Evolutionary conservation across 441 rosid genomes (phyloP), one percentile per base, ranked within the genome.

Genomic region (Oxalis stricta): DNA sequence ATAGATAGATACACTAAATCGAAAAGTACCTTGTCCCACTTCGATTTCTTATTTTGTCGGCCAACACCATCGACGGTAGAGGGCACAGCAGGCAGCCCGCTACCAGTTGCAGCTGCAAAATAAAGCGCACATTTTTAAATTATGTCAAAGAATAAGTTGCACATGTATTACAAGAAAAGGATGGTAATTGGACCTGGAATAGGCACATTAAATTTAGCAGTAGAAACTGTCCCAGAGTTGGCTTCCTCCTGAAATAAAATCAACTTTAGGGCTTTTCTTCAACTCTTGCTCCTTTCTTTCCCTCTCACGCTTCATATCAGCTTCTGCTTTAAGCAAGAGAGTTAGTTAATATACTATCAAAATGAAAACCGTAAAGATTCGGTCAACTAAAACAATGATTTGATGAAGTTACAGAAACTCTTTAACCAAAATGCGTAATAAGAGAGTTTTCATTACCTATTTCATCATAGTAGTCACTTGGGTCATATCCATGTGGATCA

Each of bases 1-100:
- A 12, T 15, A 45, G 34, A 59, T n/a, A n/a, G n/a, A n/a, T n/a
- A n/a, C n/a, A n/a, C n/a, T n/a, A n/a, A n/a, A n/a, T n/a, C n/a
- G n/a, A n/a, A n/a, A n/a, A n/a, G n/a, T n/a, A 89, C 95, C 95
- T 83, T 86, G 59, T 83, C 99, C 99, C 99, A 91, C 63, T 91
- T 83, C 29, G 99, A 86, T 59, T 79, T 91, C 73, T 86, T 86
- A 71, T 75, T 86, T 20, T 71, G 87, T 63, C 93, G 72, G 51
- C 77, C 79, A 65, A 52, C 50, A 50, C 60, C 46, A 63, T 71
- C 87, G 13, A 61, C 60, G 22, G 68, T 60, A 14, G 69, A 30
- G 46, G 74, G 64, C 48, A 65, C 38, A 11, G 84, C 39, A 36
- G 61, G 75, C 60, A 73, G 54, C 18, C 72, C 86, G 66, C 65